Evolutionary conservation across 768 basidiomycete species (phyloP), one percentile per base, ranked within the genome.

Genomic region (Podaxis sp.): DNA sequence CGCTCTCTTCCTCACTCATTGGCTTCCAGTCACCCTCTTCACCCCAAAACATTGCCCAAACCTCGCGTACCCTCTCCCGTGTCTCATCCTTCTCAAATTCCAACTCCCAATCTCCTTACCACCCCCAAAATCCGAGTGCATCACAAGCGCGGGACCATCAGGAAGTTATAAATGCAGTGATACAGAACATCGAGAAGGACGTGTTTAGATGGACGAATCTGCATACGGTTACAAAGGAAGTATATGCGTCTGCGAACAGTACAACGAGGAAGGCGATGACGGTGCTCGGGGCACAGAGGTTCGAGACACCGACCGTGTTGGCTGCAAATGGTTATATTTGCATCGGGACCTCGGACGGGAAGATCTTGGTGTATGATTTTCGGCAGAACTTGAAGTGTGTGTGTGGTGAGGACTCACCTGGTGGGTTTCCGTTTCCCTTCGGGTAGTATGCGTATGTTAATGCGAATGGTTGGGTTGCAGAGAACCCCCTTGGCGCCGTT

Each of bases 251-350:
- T 57, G 56, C 51, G 40, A 44, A 42, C n/a, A 53, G 9, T 73
- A 82, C 15, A 77, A 78, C 85, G 0, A 80, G 81, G 58, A 93
- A 91, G 66, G 84, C 84, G 24, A 81, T 87, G 4, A 77, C 84
- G 42, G 70, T 92, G 1, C 79, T 91, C 26, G 90, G 88, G 0
- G 76, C 85, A 1, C 76, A 84, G 2, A 71, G 80, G 17, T 68
- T 81, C 13, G 93, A 92, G 1, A 76, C 75, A 0, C 95, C 96
- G 4, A 95, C 89, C 0, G 91, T 90, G 8, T 72, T 98, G 61
- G 86, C 90, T 9, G 90, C 92, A 12, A 93, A 92, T 68, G 96
- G 95, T 0, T 76, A 96, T 61, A 85, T 99, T 38, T 97, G 95
- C 67, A 78, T 98, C 6, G 97, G 97, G 15, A 95, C 92, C 6